Conservation (phyloP, 1,284 basidiomycete species). For the Earliella scabrosa region DNA sequence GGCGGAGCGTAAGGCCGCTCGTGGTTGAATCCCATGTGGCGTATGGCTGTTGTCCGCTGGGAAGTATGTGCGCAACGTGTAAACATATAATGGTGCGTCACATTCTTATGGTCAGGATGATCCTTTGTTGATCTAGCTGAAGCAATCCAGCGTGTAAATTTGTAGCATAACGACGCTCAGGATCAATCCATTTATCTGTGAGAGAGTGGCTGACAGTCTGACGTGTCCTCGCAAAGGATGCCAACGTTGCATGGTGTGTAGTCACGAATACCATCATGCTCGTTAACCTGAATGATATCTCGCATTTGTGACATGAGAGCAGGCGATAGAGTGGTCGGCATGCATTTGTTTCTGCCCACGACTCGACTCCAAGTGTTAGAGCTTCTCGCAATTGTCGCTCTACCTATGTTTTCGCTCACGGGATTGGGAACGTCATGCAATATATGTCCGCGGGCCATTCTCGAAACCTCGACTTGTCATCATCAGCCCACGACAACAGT, state of each 20-base stretch:
- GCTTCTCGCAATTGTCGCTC: too few relatives aligned
- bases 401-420: too few relatives aligned
- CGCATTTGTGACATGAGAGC: too few relatives aligned
- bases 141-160: not conserved
- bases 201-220: not conserved
- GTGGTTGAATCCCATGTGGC: slow-evolving; percentile 19
- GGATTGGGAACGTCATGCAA: too few relatives aligned
- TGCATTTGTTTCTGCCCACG: too few relatives aligned
- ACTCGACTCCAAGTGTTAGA: too few relatives aligned
- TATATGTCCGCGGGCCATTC: too few relatives aligned
- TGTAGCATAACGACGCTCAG: slow-evolving; percentile 5
- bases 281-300: too few relatives aligned
- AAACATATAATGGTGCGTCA: slow-evolving; percentile 5
- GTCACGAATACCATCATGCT: too few relatives aligned
- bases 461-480: too few relatives aligned
- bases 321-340: too few relatives aligned
- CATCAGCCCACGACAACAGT: too few relatives aligned
- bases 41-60: not conserved
- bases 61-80: not conserved
- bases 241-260: not conserved
- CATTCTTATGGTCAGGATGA: not conserved
- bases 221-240: not conserved
- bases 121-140: not conserved
- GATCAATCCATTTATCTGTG: not conserved
- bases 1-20: slow-evolving; percentile 48